Evolutionary conservation across 177 flowering plant species (phyloP), one percentile per base, ranked within the genome.

Genomic region (Vitis hybrid): DNA sequence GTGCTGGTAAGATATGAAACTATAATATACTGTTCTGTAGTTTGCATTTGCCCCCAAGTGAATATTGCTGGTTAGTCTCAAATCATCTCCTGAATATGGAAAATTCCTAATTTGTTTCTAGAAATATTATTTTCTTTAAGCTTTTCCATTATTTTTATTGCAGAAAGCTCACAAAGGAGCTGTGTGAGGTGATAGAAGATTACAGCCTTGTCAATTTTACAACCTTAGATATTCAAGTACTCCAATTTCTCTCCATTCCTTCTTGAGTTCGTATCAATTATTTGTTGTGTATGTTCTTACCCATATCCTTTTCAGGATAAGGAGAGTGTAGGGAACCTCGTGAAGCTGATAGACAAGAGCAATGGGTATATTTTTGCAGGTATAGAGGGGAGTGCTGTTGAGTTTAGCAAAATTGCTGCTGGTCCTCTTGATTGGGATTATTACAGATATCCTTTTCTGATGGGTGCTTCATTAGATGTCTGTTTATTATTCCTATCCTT

Each of bases 371-470:
- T 94, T 64, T 94, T 91, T 80, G 83, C 89, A 45, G 81, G 88
- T 62, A 87, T 91, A 16, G 98, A 95, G 60, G 84, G 86, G 21
- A 95, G 94, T 80, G 97, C 88, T 11, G 92, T 86, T 58, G 99
- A 89, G 79, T 89, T 90, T 81, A 93, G 98, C 88, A 93, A 95
- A 87, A 83, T 93, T 58, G 97, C 97, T n/a, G 93, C 84, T 50
- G 86, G 86, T n/a, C 89, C 88, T 56, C 72, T 79, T 70, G 97
- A 96, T 70, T 93, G 97, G 97, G 99, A 96, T 65, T 96, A 95
- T 70, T 87, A 88, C 77, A 89, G 93, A 95, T 93, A 93, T 95
- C 99, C 99, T 90, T 89, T 76, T 70, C 31, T 13, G 18, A 14
- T 51, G 57, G 33, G 2, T n/a, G 16, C 49, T 66, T 22, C 22